Percentiles rank a stretch among this genome's conserved stretches.
These are phyloP conservation scores for Arachis stenosperma DNA, from an alignment of 306 rosid species.

Conservation along the genomic window DNA sequence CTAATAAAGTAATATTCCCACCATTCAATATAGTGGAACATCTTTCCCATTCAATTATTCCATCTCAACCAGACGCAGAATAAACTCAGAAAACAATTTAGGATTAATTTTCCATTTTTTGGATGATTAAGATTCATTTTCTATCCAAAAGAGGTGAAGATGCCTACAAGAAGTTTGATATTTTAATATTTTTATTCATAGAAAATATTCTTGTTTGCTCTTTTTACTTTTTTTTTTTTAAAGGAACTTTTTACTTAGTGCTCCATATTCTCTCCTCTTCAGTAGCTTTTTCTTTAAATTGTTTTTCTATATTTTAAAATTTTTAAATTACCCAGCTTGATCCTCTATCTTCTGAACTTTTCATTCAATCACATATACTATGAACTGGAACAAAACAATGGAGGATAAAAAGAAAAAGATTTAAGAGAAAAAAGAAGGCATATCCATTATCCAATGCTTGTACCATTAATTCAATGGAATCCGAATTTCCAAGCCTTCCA, in stretches of 20 bases:
- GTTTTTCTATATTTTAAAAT: too few species aligned
- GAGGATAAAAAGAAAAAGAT: not conserved
- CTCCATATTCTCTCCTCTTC: not conserved
- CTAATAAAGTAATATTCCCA: conserved; percentile 18
- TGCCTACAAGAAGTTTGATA: not conserved
- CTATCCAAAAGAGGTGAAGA: conserved; percentile 13
- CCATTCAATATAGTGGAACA: conserved; percentile 4
- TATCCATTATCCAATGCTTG: not conserved
- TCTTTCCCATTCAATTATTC: not conserved
- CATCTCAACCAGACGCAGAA: not conserved
- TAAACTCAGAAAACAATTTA: not conserved
- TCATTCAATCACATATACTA: not conserved
- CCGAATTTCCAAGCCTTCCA: not conserved
- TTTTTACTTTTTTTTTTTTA: not conserved
- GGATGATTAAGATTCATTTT: not conserved
- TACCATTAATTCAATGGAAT: conserved; percentile 1
- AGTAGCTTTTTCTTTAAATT: not conserved
- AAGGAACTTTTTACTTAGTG: not conserved
- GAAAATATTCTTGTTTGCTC: not conserved
- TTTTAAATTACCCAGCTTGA: not conserved
- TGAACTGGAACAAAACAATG: not conserved
- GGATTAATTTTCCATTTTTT: not conserved
- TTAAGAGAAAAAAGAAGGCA: not conserved
- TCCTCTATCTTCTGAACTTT: conserved; percentile 26
- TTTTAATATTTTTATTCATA: not conserved